These are phyloP conservation scores for Cytospora paraplurivora DNA, from an alignment of 2,329 filamentous ascomycete genomes.

Conservation along the genomic window DNA sequence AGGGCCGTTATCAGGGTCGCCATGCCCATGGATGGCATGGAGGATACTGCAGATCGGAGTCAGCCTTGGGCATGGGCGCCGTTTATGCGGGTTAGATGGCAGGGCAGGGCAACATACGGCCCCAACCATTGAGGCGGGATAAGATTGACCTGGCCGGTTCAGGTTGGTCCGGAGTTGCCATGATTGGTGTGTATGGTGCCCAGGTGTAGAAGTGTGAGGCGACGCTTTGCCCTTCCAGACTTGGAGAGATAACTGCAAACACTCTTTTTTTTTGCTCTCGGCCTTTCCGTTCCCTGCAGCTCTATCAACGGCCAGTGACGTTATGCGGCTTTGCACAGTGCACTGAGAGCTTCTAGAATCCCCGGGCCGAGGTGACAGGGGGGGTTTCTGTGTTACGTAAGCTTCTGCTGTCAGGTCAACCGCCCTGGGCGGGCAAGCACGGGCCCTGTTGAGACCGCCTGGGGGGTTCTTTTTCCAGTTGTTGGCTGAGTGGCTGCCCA, in stretches of 20 bases:
- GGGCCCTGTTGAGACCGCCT: background rate
- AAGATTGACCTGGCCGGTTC: slow-evolving; percentile 38
- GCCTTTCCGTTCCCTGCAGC: background rate
- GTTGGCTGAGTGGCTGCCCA: slow-evolving; percentile 16
- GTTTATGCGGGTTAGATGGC: background rate
- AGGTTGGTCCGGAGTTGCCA: slow-evolving; percentile 14
- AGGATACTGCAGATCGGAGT: slow-evolving; percentile 45
- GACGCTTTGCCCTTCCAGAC: background rate
- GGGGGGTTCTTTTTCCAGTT: background rate
- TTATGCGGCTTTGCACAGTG: slow-evolving; percentile 8
- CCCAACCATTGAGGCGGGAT: slow-evolving; percentile 48
- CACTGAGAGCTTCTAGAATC: background rate
- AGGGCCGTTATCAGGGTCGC: slow-evolving; percentile 59
- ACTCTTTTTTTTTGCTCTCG: background rate
- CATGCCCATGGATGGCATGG: slow-evolving; percentile 56
- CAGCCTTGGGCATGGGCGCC: background rate
- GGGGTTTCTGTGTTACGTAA: background rate
- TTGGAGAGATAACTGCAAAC: background rate
- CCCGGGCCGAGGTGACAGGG: background rate
- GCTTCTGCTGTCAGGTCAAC: background rate
- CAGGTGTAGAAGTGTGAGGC: too few relatives aligned
- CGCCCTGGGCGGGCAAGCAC: background rate
- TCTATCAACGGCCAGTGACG: slow-evolving; percentile 1
- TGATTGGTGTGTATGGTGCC: background rate
- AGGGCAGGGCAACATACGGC: slow-evolving; percentile 46